Base-by-base conservation (phyloP, 805 yeast species). In the Candida alai region DNA sequence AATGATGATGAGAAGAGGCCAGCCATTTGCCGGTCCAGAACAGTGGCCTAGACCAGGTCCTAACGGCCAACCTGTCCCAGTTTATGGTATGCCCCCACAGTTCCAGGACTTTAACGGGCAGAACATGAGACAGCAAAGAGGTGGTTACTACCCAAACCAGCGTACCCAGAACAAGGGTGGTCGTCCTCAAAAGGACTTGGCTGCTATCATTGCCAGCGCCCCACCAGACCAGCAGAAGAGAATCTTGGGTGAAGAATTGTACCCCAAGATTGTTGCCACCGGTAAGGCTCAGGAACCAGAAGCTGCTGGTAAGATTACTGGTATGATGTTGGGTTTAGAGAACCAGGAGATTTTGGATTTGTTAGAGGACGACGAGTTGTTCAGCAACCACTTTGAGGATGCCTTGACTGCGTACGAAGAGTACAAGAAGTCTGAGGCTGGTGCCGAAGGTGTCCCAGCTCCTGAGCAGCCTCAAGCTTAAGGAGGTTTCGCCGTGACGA, bases 231-330 rank as follows among this genome's bases (percentile, higher is more conserved):
- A 85, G 69, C 96, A 88, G 74, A 90, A 90, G 86, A 90, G 95
- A 78, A 77, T 88, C 60, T 78, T 93, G 60, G 98, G 98, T 70
- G 97, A 93, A 76, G 95, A 88, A 60, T 76, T 93, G 59, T 93
- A 90, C 77, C 88, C 94, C 58, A 85, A 80, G 77, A 84, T 93
- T 56, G 80, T 82, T 47, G 79, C 88, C 48, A 79, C 85, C 44
- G 88, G 86, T 56, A 84, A 84, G 70, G 86, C 89, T 54, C 79
- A 80, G 52, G 95, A 88, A 58, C 84, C 83, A 40, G 96, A 88
- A 68, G 87, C 95, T 56, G 97, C 97, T 49, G 96, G 96, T 71
- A 90, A 89, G 74, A 86, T 93, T 62, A 93, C 98, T 48, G 97
- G 97, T 73, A 93, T 93, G 97, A 79, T 93, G 73, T 78, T 93